These are phyloP conservation scores for Entrophospora sp. DNA, from an alignment of 192 early-diverging fungal genomes.

Conservation along the genomic window DNA sequence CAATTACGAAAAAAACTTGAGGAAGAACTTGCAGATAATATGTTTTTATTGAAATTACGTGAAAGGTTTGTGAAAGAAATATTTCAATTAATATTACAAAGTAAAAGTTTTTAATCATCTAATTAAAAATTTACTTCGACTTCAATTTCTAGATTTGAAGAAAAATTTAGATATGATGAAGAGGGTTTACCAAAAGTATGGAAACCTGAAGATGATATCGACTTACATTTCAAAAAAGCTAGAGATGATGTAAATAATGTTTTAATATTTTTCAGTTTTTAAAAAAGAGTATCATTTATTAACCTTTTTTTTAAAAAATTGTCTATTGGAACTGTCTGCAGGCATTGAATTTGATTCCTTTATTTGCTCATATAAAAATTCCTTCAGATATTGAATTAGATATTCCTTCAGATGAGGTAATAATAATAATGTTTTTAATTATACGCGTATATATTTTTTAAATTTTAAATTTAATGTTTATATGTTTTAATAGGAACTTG, in stretches of 20 bases:
- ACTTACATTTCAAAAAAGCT: slow-evolving; percentile 69
- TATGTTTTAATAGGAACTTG: slow-evolving; percentile 37
- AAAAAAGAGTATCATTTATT: too few relatives aligned
- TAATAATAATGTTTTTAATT: too few relatives aligned
- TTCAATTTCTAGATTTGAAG: slow-evolving; percentile 70
- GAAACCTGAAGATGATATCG: slow-evolving; percentile 93
- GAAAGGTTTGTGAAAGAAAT: slow-evolving; percentile 24
- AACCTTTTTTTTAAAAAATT: too few relatives aligned
- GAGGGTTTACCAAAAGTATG: slow-evolving; percentile 89
- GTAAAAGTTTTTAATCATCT: too few relatives aligned
- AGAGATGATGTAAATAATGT: slow-evolving; percentile 44
- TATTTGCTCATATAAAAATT: slow-evolving; percentile 69
- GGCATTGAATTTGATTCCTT: slow-evolving; percentile 52
- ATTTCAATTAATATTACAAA: too few relatives aligned
- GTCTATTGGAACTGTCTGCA: slow-evolving; percentile 29
- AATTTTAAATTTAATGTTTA: background rate
- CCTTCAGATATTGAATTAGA: slow-evolving; percentile 26
- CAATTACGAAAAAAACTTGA: slow-evolving; percentile 60
- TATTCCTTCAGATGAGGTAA: slow-evolving; percentile 31
- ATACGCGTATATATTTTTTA: slow-evolving; percentile 1
- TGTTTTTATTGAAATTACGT: slow-evolving; percentile 73
- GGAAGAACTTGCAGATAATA: slow-evolving; percentile 76
- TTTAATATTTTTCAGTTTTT: slow-evolving; percentile 3
- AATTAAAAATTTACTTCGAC: too few relatives aligned
- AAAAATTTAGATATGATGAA: slow-evolving; percentile 90